Conservation (phyloP, 257 asterid species). For the Solanum medicagineum region DNA sequence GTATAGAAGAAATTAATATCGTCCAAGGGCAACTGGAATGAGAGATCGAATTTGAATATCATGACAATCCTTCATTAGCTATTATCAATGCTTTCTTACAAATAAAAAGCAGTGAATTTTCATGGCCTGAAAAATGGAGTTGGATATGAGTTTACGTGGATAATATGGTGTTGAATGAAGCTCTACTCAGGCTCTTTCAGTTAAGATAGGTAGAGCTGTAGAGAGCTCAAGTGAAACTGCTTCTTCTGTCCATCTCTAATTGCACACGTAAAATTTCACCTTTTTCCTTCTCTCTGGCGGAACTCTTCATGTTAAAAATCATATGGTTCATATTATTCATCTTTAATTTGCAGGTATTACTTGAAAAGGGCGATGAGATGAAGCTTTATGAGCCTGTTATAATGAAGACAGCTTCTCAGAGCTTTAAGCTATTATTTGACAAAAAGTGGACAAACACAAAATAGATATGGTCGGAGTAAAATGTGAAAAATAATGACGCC, state of each 20-base stretch:
- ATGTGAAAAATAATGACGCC: too few species aligned
- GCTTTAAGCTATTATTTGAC: conserved; percentile 49
- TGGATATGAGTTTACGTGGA: conserved; percentile 39
- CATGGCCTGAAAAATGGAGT: conserved; percentile 28
- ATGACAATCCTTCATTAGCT: too few species aligned
- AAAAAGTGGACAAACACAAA: too few species aligned
- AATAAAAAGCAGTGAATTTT: too few species aligned
- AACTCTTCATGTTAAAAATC: conserved; percentile 34
- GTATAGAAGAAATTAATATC: conserved; percentile 4
- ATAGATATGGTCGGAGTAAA: too few species aligned
- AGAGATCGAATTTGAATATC: too few species aligned
- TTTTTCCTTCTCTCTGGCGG: conserved; percentile 9
- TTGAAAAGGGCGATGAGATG: conserved; percentile 72
- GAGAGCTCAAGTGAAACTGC: conserved; percentile 10
- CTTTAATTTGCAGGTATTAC: conserved; percentile 39
- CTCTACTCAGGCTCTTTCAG: conserved; percentile 27
- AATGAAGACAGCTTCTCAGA: conserved; percentile 58
- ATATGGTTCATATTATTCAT: conserved; percentile 2
- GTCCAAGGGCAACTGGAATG: too few species aligned
- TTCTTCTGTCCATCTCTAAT: conserved; percentile 9
- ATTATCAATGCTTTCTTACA: too few species aligned
- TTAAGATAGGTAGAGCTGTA: conserved; percentile 8
- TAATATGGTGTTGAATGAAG: conserved; percentile 55
- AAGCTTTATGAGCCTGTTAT: conserved; percentile 70
- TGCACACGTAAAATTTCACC: conserved; percentile 31